phyloP scores from a whole-genome alignment of 768 basidiomycete species.

The Fomitopsis serialis region DNA sequence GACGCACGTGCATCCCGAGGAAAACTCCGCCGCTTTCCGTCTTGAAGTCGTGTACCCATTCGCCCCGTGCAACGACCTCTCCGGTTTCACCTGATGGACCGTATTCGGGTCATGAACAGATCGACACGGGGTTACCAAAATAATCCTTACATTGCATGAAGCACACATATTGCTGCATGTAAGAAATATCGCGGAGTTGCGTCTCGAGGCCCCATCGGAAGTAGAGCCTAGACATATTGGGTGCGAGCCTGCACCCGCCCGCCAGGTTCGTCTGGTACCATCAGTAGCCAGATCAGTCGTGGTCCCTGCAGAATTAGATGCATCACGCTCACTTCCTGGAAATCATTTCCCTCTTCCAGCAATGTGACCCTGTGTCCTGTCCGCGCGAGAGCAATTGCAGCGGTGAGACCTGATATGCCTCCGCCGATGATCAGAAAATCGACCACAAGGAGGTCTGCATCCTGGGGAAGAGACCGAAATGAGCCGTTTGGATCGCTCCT shows the following conservation, averaged over 20 bases:
- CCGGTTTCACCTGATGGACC: conserved; percentile 35
- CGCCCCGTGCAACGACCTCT: conserved; percentile 37
- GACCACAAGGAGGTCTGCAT: conserved; percentile 15
- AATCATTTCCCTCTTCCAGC: conserved; percentile 23
- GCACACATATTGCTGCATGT: conserved; percentile 17
- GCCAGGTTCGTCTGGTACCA: conserved; percentile 13
- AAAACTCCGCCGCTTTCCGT: conserved; percentile 43
- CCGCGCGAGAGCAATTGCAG: conserved; percentile 28
- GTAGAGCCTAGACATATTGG: conserved; percentile 52
- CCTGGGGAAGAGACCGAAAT: background rate
- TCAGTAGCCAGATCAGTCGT: background rate
- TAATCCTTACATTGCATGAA: conserved; percentile 13
- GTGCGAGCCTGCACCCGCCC: conserved; percentile 42
- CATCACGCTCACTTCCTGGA: conserved; percentile 22
- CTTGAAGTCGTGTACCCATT: conserved; percentile 43
- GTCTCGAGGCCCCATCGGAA: conserved; percentile 52
- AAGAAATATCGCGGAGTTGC: conserved; percentile 29
- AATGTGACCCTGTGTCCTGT: conserved; percentile 32
- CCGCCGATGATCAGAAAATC: conserved; percentile 30
- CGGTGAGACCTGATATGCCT: conserved; percentile 29
- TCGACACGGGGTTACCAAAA: conserved; percentile 10
- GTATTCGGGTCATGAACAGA: conserved; percentile 27
- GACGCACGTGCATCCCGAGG: conserved; percentile 40
- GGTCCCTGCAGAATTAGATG: background rate
- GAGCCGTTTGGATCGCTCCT: too few relatives aligned